Evolutionary conservation across 2,329 filamentous ascomycete genomes (phyloP).

Genomic region (Fusarium tanahbumbuense): DNA sequence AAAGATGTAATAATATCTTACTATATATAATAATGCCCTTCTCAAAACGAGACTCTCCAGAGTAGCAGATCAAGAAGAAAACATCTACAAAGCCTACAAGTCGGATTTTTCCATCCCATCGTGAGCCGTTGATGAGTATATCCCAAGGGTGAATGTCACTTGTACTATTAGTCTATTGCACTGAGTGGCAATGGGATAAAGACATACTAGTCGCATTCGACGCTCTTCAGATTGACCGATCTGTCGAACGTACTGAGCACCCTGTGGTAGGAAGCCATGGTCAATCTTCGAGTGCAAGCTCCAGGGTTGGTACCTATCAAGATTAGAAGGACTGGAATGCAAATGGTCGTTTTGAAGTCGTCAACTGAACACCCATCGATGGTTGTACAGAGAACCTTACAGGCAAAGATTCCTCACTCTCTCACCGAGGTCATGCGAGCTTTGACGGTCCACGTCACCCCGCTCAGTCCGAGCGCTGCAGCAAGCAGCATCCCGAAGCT

Average conservation of each 20-base stretch:
- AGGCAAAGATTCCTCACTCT: neutral
- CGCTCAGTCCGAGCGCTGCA: neutral
- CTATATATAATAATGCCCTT: conserved; percentile 9
- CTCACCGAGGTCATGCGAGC: neutral
- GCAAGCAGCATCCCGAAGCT: neutral
- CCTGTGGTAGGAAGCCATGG: conserved; percentile 11
- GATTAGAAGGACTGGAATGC: neutral
- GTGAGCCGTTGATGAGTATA: neutral
- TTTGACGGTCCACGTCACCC: no score
- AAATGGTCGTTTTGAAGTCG: neutral
- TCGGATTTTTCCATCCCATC: conserved; percentile 12
- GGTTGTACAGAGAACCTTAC: neutral
- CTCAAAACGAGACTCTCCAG: conserved; percentile 12
- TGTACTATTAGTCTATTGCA: accelerated
- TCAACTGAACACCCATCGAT: no score
- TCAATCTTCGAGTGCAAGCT: neutral
- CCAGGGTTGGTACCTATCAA: no score
- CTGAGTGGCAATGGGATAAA: no score
- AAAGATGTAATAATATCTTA: accelerated
- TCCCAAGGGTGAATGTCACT: conserved; percentile 12
- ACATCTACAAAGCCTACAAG: conserved; percentile 9
- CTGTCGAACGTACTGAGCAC: conserved; percentile 4
- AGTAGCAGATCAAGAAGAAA: conserved; percentile 12
- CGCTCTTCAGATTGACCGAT: neutral
- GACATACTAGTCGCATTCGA: conserved; percentile 11